phyloP scores from a whole-genome alignment of 2,329 filamentous ascomycete genomes.

The Harringtonia aguacate region DNA sequence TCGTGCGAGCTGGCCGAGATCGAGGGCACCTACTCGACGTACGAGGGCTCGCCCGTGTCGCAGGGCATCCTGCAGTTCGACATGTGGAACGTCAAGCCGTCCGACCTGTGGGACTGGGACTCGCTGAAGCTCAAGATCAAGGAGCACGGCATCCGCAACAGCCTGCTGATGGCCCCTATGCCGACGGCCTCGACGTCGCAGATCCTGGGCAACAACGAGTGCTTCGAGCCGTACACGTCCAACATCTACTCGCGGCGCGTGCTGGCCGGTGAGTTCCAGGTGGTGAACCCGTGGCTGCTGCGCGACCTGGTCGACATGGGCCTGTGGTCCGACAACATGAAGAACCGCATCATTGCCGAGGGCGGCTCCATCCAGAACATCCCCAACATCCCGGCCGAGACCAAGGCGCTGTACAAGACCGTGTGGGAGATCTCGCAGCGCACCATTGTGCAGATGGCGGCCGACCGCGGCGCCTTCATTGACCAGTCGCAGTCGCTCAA shows the following conservation, averaged over 20 bases:
- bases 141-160: conserved; percentile 90
- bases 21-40: conserved; percentile 77
- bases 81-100: conserved; percentile 94
- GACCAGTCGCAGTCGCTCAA: conserved; percentile 98
- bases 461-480: conserved; percentile 95
- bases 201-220: conserved; percentile 98
- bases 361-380: conserved; percentile 95
- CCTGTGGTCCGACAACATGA: conserved; percentile 99
- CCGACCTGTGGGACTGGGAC: conserved; percentile 95
- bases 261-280: conserved; percentile 95
- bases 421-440: conserved; percentile 99
- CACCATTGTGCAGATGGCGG: conserved; percentile 92
- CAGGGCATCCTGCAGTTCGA: conserved; percentile 96
- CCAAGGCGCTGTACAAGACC: conserved; percentile 98
- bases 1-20: conserved; percentile 79
- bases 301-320: conserved; percentile 98
- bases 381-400: conserved; percentile 88
- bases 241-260: conserved; percentile 99
- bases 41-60: conserved; percentile 86
- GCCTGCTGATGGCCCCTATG: conserved; percentile 90
- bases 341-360: conserved; percentile 98
- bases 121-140: conserved; percentile 82
- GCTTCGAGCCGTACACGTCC: conserved; percentile 98
- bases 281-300: conserved; percentile 97
- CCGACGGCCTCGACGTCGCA: conserved; percentile 95